Conservation (phyloP, 441 rosid species). For the Populus hybrid region DNA sequence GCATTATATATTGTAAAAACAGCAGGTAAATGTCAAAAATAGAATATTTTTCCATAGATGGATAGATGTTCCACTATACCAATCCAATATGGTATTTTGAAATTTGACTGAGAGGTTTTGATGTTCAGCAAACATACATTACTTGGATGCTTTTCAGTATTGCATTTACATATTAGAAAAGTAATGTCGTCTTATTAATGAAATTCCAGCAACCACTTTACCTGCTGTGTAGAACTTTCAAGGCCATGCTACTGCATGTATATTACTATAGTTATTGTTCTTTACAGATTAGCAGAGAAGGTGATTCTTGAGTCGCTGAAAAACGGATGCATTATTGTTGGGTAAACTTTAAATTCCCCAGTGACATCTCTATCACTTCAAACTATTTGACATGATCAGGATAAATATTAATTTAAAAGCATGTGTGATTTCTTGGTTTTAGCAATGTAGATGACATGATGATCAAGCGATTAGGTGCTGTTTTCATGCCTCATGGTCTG, state of each 20-base stretch:
- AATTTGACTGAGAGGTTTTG: background rate
- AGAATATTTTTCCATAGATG: background rate
- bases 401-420: conserved; percentile 7
- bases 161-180: background rate
- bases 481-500: conserved; percentile 76
- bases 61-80: background rate
- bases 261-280: conserved; percentile 9
- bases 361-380: conserved; percentile 11
- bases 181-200: too few species aligned
- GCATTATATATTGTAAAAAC: background rate
- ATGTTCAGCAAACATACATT: background rate
- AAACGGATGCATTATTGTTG: conserved; percentile 58
- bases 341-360: conserved; percentile 43
- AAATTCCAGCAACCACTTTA: background rate
- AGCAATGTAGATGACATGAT: conserved; percentile 84
- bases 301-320: conserved; percentile 67
- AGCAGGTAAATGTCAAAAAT: background rate
- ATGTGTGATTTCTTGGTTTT: conserved; percentile 17
- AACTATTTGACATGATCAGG: conserved; percentile 11
- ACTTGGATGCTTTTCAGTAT: background rate
- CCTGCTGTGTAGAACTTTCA: conserved; percentile 9
- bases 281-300: conserved; percentile 82
- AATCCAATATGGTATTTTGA: background rate
- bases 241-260: conserved; percentile 2
- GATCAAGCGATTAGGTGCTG: conserved; percentile 72